Base-by-base conservation (phyloP, 2,329 filamentous ascomycete species). In the Akanthomyces uredinophilus region DNA sequence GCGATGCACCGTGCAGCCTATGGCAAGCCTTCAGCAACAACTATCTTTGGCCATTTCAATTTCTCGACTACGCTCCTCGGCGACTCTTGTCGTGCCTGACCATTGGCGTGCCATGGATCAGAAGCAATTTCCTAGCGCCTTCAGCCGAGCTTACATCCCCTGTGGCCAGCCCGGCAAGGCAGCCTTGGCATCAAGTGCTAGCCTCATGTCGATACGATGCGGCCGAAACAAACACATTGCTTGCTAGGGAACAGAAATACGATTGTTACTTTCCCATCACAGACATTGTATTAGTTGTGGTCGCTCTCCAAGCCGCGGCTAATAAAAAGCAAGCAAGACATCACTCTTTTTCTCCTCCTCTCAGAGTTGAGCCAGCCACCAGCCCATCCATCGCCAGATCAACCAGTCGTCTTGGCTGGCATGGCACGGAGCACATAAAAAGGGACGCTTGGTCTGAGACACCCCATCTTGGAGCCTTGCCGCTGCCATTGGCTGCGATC, bases 51-150 rank as follows among this genome's bases (percentile, higher is more conserved):
- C 32, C 32, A 56, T 46, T 22, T 16, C 24, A 20, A 22, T 35
- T 8, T 7, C 14, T 16, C 18, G n/a, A 35, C 8, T 24, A 22
- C 16, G 22, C 35, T 53, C 32, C n/a, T 39, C 37, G 20, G 24
- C 8, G 32, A 24, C 32, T 4, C 51, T 29, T 6, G 16, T 46
- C 8, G 18, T 16, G 53, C 32, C 32, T 32, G 24, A 27, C 18
- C 39, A 35, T 46, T 35, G 53, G 24, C 20, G 41, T 44, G 24
- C 5, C 41, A 27, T 27, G 29, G 11, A 24, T 37, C 41, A 47
- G 54, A 49, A 32, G 55, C 55, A 58, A 58, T 58, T 49, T 58
- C 29, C 46, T 32, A 59, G 32, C 22, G 22, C 44, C 14, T 59
- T 10, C 46, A 41, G 39, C 16, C n/a, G 6, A 5, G 46, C 35